Evolutionary conservation across 2,329 filamentous ascomycete species (phyloP), one percentile per base, ranked within the genome.

Genomic region (Neopestalotiopsis rosae): DNA sequence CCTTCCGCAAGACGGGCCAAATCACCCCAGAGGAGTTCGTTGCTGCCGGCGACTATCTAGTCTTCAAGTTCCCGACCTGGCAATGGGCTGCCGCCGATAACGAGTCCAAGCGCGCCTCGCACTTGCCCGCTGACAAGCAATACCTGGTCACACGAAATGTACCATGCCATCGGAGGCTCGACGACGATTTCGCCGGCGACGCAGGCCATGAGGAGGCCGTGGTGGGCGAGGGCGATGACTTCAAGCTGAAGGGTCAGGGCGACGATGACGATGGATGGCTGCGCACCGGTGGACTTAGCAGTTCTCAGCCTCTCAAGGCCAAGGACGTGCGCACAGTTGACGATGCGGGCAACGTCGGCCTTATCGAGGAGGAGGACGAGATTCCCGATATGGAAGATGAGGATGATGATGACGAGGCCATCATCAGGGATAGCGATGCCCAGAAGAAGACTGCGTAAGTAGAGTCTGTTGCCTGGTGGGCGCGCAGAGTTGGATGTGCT

Each of bases 331-430:
- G 93, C 74, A 97, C 95, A 0, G 90, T 98, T 30, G 95, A 97
- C 77, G 94, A 97, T 76, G 91, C 92, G 30, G 95, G 95, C 32
- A 95, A 96, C 76, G 86, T 97, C 59, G 94, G 92, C 14, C 93
- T 95, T 69, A 86, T 93, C 5, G 88, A 90, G 34, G 91, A 91
- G 66, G 90, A 94, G 59, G 89, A 91, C 59, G 95, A 98, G 76
- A 98, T 98, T 71, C 95, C 95, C 0, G 95, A 98, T 78, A 98
- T 98, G 94, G 96, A 98, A 78, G 96, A 98, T 72, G 95, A 98
- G 68, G 95, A 94, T 71, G 92, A 98, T 73, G 95, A 97, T 71
- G 95, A 97, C 71, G 95, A 98, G 81, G 96, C 96, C 59, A 98
- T 99, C 78, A 98, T 98, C 76, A 88, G 92, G 13, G 94, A 97